A percentile compares a stretch with the other conserved stretches of the same genome.
Conservation (phyloP, 2,329 filamentous ascomycete genomes). For the Davidsoniella australis region DNA sequence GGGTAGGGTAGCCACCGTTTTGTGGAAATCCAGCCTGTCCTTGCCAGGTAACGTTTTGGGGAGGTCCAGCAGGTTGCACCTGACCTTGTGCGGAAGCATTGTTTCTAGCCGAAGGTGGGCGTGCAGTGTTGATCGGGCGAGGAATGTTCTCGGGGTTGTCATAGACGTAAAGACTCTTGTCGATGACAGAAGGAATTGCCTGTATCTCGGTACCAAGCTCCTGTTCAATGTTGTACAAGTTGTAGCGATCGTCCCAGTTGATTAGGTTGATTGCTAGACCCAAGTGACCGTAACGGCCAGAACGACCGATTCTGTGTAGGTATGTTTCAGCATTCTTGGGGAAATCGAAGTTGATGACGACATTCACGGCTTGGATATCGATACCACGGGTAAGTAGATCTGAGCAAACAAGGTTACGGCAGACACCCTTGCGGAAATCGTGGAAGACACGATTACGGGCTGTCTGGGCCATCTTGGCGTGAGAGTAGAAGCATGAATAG, state of each 20-base stretch:
- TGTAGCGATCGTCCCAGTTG: slow-evolving; percentile 98
- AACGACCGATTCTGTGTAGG: slow-evolving; percentile 93
- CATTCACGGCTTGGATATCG: slow-evolving; percentile 97
- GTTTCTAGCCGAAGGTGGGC: slow-evolving; percentile 14
- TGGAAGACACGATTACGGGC: slow-evolving; percentile 97
- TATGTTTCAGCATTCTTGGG: slow-evolving; percentile 99
- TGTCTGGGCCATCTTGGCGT: slow-evolving; percentile 93
- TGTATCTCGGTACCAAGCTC: slow-evolving; percentile 95
- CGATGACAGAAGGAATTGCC: slow-evolving; percentile 83
- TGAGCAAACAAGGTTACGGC: slow-evolving; percentile 94
- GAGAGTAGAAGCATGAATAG: slow-evolving; percentile 98
- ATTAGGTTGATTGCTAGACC: slow-evolving; percentile 97
- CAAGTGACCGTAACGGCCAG: slow-evolving; percentile 88
- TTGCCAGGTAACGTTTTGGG: slow-evolving; percentile 10
- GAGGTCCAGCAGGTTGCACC: slow-evolving; percentile 8
- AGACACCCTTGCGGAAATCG: slow-evolving; percentile 95
- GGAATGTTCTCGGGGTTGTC: slow-evolving; percentile 92
- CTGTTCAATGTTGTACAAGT: slow-evolving; percentile 95
- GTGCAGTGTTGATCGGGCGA: slow-evolving; percentile 44
- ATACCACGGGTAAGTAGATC: slow-evolving; percentile 96
- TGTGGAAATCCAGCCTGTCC: slow-evolving; percentile 6
- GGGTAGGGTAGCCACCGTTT: background rate
- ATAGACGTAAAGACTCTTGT: slow-evolving; percentile 97
- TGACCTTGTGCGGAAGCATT: background rate
- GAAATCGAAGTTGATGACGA: slow-evolving; percentile 99